Conservation (phyloP, 2,329 filamentous ascomycete species). For the Sclerotinia borealis region DNA sequence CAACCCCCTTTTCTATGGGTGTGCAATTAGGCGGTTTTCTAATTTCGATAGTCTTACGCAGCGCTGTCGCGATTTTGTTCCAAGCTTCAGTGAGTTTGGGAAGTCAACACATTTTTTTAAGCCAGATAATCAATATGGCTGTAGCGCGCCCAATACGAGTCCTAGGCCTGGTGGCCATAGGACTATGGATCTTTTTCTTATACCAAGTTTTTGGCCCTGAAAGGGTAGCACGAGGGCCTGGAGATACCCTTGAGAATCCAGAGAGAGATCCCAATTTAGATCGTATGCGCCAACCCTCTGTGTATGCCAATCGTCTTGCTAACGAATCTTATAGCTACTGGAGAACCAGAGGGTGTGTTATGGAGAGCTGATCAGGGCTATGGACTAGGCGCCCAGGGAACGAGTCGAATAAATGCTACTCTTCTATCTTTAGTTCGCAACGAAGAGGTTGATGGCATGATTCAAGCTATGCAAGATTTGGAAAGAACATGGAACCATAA, state of each 20-base stretch:
- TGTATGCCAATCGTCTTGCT: conserved; percentile 7
- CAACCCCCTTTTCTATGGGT: conserved; percentile 4
- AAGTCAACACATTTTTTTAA: conserved; percentile 13
- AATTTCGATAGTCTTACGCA: conserved; percentile 13
- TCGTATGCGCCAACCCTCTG: conserved; percentile 50
- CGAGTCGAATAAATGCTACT: conserved; percentile 86
- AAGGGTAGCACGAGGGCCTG: conserved; percentile 36
- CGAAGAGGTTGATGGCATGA: conserved; percentile 75
- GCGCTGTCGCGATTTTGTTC: conserved; percentile 2
- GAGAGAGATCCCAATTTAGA: conserved; percentile 81
- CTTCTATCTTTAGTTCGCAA: conserved; percentile 89
- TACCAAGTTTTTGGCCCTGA: conserved; percentile 65
- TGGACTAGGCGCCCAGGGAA: conserved; percentile 65
- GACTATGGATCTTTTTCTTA: conserved; percentile 73
- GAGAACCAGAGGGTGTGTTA: conserved; percentile 74
- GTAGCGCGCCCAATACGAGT: conserved; percentile 79
- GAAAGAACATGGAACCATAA: conserved; percentile 96
- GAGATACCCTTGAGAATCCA: conserved; percentile 50
- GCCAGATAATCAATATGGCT: conserved; percentile 55
- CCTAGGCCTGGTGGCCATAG: conserved; percentile 63
- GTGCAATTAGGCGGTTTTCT: not conserved
- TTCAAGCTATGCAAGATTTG: conserved; percentile 83
- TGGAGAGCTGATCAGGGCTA: conserved; percentile 72
- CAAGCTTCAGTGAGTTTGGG: conserved; percentile 8
- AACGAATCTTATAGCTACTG: conserved; percentile 53